A percentile compares a stretch with the other conserved stretches of the same genome.
phyloP scores from a whole-genome alignment of 2,329 filamentous ascomycete genomes.

The Periconia sp. region DNA sequence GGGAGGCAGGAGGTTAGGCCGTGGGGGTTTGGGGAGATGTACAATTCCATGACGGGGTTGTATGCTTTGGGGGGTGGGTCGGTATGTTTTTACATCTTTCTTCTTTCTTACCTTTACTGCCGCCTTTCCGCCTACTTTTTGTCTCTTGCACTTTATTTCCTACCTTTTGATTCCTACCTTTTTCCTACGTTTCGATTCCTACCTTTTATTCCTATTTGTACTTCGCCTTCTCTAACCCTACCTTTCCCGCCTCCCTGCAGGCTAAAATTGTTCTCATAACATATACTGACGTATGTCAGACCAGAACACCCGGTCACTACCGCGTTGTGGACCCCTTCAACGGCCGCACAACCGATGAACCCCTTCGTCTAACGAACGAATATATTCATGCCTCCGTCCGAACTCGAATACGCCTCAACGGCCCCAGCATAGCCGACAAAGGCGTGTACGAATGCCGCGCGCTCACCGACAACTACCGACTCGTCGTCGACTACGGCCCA shows the following conservation, averaged over 20 bases:
- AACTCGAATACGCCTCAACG: constrained; percentile 51
- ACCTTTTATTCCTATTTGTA: too few relatives aligned
- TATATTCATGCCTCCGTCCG: constrained; percentile 59
- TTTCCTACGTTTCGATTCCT: too few relatives aligned
- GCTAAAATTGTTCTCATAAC: too few relatives aligned
- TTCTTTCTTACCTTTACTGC: too few relatives aligned
- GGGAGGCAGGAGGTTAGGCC: constrained; percentile 49
- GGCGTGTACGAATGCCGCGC: constrained; percentile 53
- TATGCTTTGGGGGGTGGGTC: constrained; percentile 54
- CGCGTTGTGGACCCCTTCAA: constrained; percentile 52
- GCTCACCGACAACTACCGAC: constrained; percentile 54
- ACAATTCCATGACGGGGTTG: constrained; percentile 53
- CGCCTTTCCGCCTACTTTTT: too few relatives aligned
- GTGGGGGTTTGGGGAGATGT: constrained; percentile 56
- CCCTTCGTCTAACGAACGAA: constrained; percentile 57
- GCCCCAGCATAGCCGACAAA: constrained; percentile 54
- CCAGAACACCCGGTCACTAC: constrained; percentile 57
- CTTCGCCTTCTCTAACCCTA: too few relatives aligned
- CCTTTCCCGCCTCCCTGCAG: constrained; percentile 8
- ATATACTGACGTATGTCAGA: too few relatives aligned
- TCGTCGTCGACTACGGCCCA: constrained; percentile 51
- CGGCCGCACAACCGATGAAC: constrained; percentile 49
- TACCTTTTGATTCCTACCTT: too few relatives aligned
- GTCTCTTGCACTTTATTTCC: too few relatives aligned
- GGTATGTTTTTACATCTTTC: constrained; percentile 22